Percentiles rank a stretch among this genome's conserved stretches.
Evolutionary conservation across 1,284 basidiomycete species (phyloP).

Genomic region (Phenoliferia sp.): DNA sequence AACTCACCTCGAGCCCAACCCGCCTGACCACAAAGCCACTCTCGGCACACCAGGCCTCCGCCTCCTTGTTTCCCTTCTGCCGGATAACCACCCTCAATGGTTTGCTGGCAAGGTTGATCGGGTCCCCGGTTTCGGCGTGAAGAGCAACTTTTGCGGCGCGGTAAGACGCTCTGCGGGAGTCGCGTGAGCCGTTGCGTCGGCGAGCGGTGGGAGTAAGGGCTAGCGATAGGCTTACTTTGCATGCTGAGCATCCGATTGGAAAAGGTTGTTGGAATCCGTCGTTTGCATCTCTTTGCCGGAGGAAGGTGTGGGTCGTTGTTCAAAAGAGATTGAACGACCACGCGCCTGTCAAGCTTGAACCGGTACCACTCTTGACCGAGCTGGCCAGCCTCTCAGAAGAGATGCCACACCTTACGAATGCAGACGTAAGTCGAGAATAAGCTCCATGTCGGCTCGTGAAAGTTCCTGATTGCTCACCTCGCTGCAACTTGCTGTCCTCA

Average conservation of each 20-base stretch:
- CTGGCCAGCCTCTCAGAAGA: neutral
- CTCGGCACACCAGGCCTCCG: slow-evolving; percentile 74
- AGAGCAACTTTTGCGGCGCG: slow-evolving; percentile 14
- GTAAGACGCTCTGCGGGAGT: slow-evolving; percentile 8
- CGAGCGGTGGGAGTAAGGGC: neutral
- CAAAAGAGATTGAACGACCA: neutral
- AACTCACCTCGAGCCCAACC: slow-evolving; percentile 64
- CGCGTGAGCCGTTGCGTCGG: neutral
- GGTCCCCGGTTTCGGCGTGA: slow-evolving; percentile 55
- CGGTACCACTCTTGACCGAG: neutral
- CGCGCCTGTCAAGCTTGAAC: neutral
- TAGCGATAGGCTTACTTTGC: slow-evolving; percentile 51
- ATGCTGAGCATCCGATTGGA: slow-evolving; percentile 70
- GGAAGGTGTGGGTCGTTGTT: neutral
- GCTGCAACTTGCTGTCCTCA: slow-evolving; percentile 3
- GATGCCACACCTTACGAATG: neutral
- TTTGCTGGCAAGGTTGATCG: slow-evolving; percentile 68
- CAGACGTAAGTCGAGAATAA: neutral
- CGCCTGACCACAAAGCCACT: slow-evolving; percentile 69
- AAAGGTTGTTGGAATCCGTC: slow-evolving; percentile 50
- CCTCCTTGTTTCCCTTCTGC: slow-evolving; percentile 6
- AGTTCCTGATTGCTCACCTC: neutral
- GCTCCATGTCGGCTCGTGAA: neutral
- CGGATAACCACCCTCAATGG: slow-evolving; percentile 64
- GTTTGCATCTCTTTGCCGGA: slow-evolving; percentile 9